Conservation (phyloP, 2,329 filamentous ascomycete species). For the Fusarium sp. region DNA sequence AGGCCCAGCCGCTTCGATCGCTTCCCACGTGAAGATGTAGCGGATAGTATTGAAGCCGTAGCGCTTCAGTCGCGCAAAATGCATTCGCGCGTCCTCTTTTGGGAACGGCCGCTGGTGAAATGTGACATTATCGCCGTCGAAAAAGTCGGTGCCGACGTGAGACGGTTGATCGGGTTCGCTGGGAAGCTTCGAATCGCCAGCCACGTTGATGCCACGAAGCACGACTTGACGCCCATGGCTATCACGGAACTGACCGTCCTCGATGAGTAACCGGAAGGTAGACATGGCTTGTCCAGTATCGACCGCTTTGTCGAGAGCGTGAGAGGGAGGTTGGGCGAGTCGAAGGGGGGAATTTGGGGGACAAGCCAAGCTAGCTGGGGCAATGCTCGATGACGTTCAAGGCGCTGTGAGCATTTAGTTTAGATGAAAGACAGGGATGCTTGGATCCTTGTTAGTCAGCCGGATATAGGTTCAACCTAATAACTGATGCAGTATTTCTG, state of each 20-base stretch:
- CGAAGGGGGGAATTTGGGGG: conserved; percentile 24
- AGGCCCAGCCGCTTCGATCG: conserved; percentile 92
- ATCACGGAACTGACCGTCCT: conserved; percentile 88
- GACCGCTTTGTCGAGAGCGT: conserved; percentile 13
- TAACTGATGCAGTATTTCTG: background rate
- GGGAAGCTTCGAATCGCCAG: conserved; percentile 90
- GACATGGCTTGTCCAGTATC: conserved; percentile 66
- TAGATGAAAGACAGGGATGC: conserved; percentile 13
- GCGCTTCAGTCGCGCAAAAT: conserved; percentile 86
- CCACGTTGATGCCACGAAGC: conserved; percentile 93
- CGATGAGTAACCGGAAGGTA: conserved; percentile 81
- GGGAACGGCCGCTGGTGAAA: conserved; percentile 90
- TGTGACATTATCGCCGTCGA: conserved; percentile 90
- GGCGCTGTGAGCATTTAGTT: conserved; percentile 11
- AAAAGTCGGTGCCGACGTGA: conserved; percentile 82
- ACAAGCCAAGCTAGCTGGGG: conserved; percentile 28
- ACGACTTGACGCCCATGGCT: conserved; percentile 84
- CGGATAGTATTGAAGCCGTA: conserved; percentile 97
- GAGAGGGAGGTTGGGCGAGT: conserved; percentile 5
- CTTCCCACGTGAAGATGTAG: conserved; percentile 99
- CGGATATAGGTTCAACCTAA: background rate
- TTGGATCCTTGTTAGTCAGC: conserved; percentile 36
- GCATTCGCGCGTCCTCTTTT: conserved; percentile 82
- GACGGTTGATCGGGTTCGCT: conserved; percentile 85
- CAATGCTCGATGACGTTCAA: conserved; percentile 38